Percentiles rank a stretch among this genome's conserved stretches.
phyloP scores from a whole-genome alignment of 768 basidiomycete genomes.

The Lyophyllum decastes region DNA sequence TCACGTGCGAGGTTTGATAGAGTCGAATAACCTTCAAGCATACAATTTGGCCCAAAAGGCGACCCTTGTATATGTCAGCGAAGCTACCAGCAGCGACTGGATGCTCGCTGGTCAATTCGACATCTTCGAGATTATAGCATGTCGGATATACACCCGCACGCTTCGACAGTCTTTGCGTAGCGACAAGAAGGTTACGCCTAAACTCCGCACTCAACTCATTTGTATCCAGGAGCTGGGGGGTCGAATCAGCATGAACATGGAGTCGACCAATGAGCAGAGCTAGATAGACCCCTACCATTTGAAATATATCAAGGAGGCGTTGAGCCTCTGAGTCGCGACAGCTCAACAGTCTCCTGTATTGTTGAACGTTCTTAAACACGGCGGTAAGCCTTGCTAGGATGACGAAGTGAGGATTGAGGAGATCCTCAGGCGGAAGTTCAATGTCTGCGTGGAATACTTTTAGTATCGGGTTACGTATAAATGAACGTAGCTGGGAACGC shows the following conservation, averaged over 20 bases:
- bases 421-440: constrained; percentile 77
- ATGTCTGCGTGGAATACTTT: constrained; percentile 54
- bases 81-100: constrained; percentile 9
- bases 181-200: constrained; percentile 13
- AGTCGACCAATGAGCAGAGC: not conserved
- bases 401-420: constrained; percentile 42
- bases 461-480: not conserved
- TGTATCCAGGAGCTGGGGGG: constrained; percentile 11
- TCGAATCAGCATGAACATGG: not conserved
- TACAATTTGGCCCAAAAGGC: constrained; percentile 7
- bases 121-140: constrained; percentile 8
- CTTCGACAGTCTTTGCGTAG: constrained; percentile 9
- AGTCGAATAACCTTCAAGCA: constrained; percentile 16
- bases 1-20: constrained; percentile 11
- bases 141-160: constrained; percentile 10
- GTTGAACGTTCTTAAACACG: constrained; percentile 1
- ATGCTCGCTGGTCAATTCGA: not conserved
- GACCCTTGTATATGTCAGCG: constrained; percentile 11
- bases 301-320: constrained; percentile 10
- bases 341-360: constrained; percentile 2
- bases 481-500: constrained; percentile 26
- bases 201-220: constrained; percentile 1
- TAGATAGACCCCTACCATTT: constrained; percentile 1
- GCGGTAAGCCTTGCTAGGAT: not conserved
- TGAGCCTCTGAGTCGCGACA: not conserved